A percentile compares a stretch with the other conserved stretches of the same genome.
These are phyloP conservation scores for Strigomonas galati DNA, from an alignment of 208 protist genomes.

Conservation along the genomic window DNA sequence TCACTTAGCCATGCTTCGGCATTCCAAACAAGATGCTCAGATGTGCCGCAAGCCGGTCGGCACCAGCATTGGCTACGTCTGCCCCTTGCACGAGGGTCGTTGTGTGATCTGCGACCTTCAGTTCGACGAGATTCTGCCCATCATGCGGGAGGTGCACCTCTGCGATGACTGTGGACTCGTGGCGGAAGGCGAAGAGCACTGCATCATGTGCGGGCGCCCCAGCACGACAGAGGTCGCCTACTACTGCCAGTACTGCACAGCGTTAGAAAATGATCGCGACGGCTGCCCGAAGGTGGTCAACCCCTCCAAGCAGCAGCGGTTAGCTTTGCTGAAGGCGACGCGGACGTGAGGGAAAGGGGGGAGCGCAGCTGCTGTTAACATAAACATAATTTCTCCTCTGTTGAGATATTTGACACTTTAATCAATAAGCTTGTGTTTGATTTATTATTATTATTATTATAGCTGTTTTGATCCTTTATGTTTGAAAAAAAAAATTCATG, in stretches of 20 bases:
- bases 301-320: constrained; percentile 65
- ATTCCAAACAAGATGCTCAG: constrained; percentile 77
- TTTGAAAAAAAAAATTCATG: not conserved
- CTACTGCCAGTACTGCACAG: constrained; percentile 85
- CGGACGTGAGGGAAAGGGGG: constrained; percentile 15
- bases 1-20: constrained; percentile 54
- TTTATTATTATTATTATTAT: not conserved
- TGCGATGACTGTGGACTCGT: constrained; percentile 87
- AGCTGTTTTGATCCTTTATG: not conserved
- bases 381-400: constrained; percentile 1
- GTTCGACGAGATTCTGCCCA: constrained; percentile 64
- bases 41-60: constrained; percentile 89
- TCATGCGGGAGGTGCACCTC: constrained; percentile 77
- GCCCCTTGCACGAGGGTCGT: constrained; percentile 82
- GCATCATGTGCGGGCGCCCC: constrained; percentile 77
- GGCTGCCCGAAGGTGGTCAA: constrained; percentile 85
- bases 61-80: constrained; percentile 67
- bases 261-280: constrained; percentile 87
- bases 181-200: constrained; percentile 69
- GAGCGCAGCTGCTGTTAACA: not conserved
- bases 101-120: constrained; percentile 88
- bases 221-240: constrained; percentile 74
- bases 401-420: not conserved
- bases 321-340: constrained; percentile 38
- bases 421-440: not conserved